These are phyloP conservation scores for Iris macrosiphon DNA, from an alignment of 106 monocot genomes.

Conservation along the genomic window DNA sequence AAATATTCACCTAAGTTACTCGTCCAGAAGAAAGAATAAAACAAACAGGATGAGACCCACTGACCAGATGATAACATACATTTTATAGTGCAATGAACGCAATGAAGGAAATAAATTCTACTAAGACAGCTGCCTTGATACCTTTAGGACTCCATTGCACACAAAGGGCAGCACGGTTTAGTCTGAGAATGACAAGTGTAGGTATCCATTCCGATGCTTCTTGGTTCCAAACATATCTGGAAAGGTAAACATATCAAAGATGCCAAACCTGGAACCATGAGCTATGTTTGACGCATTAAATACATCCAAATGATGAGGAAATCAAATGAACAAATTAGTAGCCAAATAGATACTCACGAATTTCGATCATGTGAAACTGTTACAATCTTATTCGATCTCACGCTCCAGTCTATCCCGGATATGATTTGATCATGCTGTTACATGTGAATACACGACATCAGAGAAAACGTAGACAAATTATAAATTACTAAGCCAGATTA, in stretches of 20 bases:
- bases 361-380: conserved; percentile 97
- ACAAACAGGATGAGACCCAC: neutral
- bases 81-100: neutral
- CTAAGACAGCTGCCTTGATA: conserved; percentile 8
- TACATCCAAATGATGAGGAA: neutral
- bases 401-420: conserved; percentile 93
- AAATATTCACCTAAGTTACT: too few species aligned
- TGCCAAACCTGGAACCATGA: neutral
- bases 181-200: conserved; percentile 91
- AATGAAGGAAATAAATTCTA: neutral
- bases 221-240: conserved; percentile 96
- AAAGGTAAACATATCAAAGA: conserved; percentile 11
- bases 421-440: conserved; percentile 93
- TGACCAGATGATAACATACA: neutral
- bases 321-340: neutral
- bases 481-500: neutral
- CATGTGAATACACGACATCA: conserved; percentile 3
- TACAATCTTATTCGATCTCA: conserved; percentile 82
- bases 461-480: neutral
- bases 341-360: conserved; percentile 58
- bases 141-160: conserved; percentile 98
- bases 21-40: neutral
- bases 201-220: conserved; percentile 86
- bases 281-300: neutral
- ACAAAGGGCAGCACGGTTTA: conserved; percentile 98